Base-by-base conservation (phyloP, 495 filamentous ascomycete genomes). In the Aspergillus affinis region DNA sequence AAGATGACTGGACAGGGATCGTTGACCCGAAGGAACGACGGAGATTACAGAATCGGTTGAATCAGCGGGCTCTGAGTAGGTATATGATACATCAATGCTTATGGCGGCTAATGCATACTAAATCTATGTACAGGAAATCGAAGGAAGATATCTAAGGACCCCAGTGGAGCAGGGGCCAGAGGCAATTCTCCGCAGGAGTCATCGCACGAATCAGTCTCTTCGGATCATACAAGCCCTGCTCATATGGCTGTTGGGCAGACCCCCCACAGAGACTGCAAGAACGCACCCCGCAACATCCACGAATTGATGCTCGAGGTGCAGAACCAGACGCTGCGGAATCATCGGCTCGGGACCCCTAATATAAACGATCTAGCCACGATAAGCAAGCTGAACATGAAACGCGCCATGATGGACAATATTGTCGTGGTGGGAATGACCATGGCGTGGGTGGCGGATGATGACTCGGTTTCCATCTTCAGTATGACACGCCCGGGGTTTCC, bases 1-100 rank as follows among this genome's bases (percentile, higher is more conserved):
- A 32, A 10, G 55, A 47, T 2, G 55, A 61, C 41, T 66, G 51
- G 59, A 62, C 54, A 3, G 49, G 49, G 4, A 13, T 51, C 6
- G n/a, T 9, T 20, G 49, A 51, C 9, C 49, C 20, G 4, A 51
- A 23, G 15, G 20, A 19, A 3, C 49, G 49, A 20, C 21, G 49
- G 21, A 51, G 8, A n/a, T n/a, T 51, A 13, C 49, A 51, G 12
- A 51, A 51, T 20, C 18, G 49, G 6, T 15, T 51, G 6, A 51
- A 51, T 20, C 49, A 51, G 20, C 49, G 49, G 19, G 19, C 49
- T 2, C 23, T 13, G 2, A 12, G 49, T 51, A 20, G 29, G 49
- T n/a, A 6, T 8, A 32, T 7, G 29, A 32, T 32, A 26, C 23
- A 32, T 32, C 8, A 6, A 32, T 32, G 29, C 29, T 32, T 32